These are phyloP conservation scores for Monosporascus sp. DNA, from an alignment of 2,329 filamentous ascomycete genomes.

Conservation along the genomic window DNA sequence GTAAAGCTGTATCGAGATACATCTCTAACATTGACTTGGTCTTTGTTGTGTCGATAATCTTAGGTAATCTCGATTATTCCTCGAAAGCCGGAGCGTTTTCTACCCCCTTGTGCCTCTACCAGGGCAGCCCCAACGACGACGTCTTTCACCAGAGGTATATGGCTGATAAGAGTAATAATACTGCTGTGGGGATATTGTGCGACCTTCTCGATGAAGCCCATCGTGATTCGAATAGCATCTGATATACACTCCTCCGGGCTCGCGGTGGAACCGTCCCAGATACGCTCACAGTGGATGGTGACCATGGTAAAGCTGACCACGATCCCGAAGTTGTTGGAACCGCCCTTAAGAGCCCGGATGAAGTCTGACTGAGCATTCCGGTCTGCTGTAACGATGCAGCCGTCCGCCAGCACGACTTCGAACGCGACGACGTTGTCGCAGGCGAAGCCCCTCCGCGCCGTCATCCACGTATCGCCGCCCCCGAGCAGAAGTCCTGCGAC, in stretches of 20 bases:
- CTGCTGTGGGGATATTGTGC: not conserved
- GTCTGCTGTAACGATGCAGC: not conserved
- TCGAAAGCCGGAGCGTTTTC: not conserved
- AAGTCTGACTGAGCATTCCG: not conserved
- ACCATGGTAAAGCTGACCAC: not conserved
- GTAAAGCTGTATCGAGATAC: conserved; percentile 1
- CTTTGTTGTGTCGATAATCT: not conserved
- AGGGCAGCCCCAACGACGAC: not conserved
- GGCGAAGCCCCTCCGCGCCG: conserved; percentile 31
- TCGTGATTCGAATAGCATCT: not conserved
- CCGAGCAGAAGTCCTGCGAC: conserved; percentile 16
- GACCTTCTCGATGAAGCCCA: not conserved
- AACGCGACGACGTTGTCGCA: conserved; percentile 37
- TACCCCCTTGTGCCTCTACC: not conserved
- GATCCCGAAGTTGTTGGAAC: conserved; percentile 1
- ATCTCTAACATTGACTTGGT: not conserved
- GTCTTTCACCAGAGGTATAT: not conserved
- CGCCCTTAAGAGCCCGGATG: conserved; percentile 1
- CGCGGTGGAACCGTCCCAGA: not conserved
- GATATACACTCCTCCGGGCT: not conserved
- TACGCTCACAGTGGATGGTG: not conserved
- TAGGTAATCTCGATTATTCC: not conserved
- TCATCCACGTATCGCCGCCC: conserved; percentile 8
- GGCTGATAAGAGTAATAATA: not conserved
- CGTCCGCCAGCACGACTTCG: conserved; percentile 34